phyloP scores from a whole-genome alignment of 2,329 filamentous ascomycete species.

The Aspergillus felis region DNA sequence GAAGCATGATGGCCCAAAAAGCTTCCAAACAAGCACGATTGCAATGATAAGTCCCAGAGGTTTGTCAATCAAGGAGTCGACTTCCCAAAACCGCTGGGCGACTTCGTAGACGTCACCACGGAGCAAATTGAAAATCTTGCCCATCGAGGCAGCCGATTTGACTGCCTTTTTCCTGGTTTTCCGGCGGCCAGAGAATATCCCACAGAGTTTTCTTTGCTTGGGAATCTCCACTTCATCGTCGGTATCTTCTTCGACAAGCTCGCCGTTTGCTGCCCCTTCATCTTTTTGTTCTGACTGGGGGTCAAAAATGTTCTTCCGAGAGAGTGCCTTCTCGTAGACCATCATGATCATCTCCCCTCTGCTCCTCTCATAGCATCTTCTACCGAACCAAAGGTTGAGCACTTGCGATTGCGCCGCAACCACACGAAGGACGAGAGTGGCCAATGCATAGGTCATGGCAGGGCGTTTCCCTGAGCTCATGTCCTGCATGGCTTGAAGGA shows the following conservation, averaged over 20 bases:
- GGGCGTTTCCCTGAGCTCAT: slow-evolving; percentile 48
- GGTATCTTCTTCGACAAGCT: slow-evolving; percentile 3
- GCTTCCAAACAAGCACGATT: slow-evolving; percentile 67
- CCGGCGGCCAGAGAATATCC: slow-evolving; percentile 21
- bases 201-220: slow-evolving; percentile 23
- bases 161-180: slow-evolving; percentile 24
- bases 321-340: slow-evolving; percentile 73
- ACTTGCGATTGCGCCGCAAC: slow-evolving; percentile 62
- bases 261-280: slow-evolving; percentile 11
- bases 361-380: slow-evolving; percentile 77
- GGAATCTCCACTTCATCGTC: slow-evolving; percentile 9
- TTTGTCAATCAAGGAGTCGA: slow-evolving; percentile 68
- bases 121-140: slow-evolving; percentile 86
- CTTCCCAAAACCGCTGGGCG: slow-evolving; percentile 72
- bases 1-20: slow-evolving; percentile 77
- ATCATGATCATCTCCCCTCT: slow-evolving; percentile 83
- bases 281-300: slow-evolving; percentile 28
- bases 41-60: slow-evolving; percentile 74
- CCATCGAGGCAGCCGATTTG: slow-evolving; percentile 69
- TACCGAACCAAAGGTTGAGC: slow-evolving; percentile 74
- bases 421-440: slow-evolving; percentile 60
- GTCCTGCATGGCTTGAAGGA: slow-evolving; percentile 64
- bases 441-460: slow-evolving; percentile 61
- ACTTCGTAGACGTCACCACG: slow-evolving; percentile 49
- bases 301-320: slow-evolving; percentile 56